Conservation (phyloP, 78 protist species). For the Thecamonas trahens region DNA sequence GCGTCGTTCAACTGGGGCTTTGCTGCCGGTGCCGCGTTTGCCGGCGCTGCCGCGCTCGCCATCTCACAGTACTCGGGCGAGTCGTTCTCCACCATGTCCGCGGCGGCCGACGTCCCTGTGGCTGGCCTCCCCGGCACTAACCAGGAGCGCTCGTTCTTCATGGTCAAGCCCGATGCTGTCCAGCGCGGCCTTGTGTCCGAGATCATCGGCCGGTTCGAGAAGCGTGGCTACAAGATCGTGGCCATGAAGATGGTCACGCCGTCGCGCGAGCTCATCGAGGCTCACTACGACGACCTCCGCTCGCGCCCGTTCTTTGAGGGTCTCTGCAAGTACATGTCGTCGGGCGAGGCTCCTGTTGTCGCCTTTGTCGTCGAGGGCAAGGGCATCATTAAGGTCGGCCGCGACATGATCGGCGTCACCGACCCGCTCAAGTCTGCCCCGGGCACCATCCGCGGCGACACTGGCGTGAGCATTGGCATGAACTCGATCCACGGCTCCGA, state of each 20-base stretch:
- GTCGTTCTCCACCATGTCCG: too few relatives aligned
- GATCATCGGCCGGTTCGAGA: constrained; percentile 79
- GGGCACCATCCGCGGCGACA: constrained; percentile 80
- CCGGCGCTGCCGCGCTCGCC: too few relatives aligned
- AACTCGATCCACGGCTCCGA: constrained; percentile 80
- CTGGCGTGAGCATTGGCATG: constrained; percentile 52
- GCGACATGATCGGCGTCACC: constrained; percentile 66
- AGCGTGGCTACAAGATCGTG: constrained; percentile 65
- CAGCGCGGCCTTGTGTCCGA: constrained; percentile 23
- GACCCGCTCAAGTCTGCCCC: constrained; percentile 52
- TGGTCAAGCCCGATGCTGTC: constrained; percentile 66
- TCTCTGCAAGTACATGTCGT: constrained; percentile 48
- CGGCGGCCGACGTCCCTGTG: too few relatives aligned
- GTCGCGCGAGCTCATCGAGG: constrained; percentile 45
- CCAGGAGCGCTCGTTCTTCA: constrained; percentile 51
- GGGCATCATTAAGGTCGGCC: constrained; percentile 50
- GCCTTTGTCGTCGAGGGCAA: constrained; percentile 81
- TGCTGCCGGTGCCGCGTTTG: too few relatives aligned
- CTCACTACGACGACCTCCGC: constrained; percentile 63
- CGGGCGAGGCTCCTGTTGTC: constrained; percentile 81
- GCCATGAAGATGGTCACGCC: constrained; percentile 63
- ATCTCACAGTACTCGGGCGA: too few relatives aligned
- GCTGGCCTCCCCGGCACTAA: too few relatives aligned
- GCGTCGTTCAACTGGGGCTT: too few relatives aligned
- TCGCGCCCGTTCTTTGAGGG: constrained; percentile 58